These are phyloP conservation scores for Fonsecaea erecta DNA, from an alignment of 2,329 filamentous ascomycete genomes.

Conservation along the genomic window DNA sequence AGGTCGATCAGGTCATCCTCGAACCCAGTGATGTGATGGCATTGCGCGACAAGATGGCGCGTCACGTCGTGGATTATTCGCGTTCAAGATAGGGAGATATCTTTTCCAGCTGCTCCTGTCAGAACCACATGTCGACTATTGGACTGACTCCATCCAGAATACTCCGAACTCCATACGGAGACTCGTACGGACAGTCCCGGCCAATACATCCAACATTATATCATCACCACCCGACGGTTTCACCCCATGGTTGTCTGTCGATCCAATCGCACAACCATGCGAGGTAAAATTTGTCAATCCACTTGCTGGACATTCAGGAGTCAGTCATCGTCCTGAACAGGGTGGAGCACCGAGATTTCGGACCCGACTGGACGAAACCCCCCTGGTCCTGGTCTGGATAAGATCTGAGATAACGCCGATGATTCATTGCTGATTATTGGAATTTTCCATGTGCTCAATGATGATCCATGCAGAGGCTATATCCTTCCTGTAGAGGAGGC, in stretches of 20 bases:
- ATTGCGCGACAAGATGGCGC: neutral
- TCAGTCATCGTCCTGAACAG: neutral
- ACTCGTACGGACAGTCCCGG: neutral
- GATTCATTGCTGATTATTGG: neutral
- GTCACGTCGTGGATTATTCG: neutral
- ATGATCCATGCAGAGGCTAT: neutral
- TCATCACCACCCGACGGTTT: neutral
- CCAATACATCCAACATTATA: neutral
- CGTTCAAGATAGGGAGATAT: neutral
- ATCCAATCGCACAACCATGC: neutral
- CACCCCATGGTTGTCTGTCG: neutral
- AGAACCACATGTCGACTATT: neutral
- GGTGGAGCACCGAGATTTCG: neutral
- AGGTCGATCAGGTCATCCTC: neutral
- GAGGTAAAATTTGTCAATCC: neutral
- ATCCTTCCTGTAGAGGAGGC: neutral
- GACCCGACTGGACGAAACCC: neutral
- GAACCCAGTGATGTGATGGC: neutral
- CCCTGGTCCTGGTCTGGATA: neutral
- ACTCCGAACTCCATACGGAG: too few species aligned
- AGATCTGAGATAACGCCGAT: neutral
- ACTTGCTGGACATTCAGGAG: neutral
- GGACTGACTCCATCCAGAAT: too few species aligned
- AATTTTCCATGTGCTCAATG: neutral
- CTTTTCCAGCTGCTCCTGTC: neutral